Conservation (phyloP, 805 yeast genomes). For the Saccharomycopsis synnaedendra region DNA sequence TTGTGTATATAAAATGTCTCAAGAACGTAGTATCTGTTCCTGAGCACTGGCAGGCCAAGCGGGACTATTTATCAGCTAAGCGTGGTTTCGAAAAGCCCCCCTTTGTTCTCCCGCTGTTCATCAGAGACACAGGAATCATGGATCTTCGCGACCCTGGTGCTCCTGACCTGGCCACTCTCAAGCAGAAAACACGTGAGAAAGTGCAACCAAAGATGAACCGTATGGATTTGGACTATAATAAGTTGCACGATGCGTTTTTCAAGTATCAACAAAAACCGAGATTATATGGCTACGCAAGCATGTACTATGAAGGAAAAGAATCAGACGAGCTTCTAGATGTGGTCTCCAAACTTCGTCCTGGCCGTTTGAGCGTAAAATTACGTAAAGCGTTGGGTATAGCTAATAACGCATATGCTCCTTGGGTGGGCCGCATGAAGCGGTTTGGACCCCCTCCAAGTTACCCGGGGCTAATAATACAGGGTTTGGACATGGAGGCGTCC, state of each 20-base stretch:
- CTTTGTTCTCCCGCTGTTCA: slow-evolving; percentile 68
- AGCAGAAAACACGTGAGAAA: slow-evolving; percentile 67
- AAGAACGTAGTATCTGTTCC: slow-evolving; percentile 73
- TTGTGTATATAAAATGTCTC: slow-evolving; percentile 50
- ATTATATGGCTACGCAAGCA: slow-evolving; percentile 59
- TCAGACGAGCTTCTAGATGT: slow-evolving; percentile 28
- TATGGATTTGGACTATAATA: slow-evolving; percentile 76
- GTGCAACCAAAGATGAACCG: slow-evolving; percentile 86
- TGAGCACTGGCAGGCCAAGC: slow-evolving; percentile 68
- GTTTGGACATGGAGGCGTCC: slow-evolving; percentile 18
- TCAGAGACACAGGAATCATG: slow-evolving; percentile 72
- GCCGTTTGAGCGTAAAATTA: slow-evolving; percentile 50
- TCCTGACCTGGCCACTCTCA: slow-evolving; percentile 40
- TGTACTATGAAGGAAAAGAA: slow-evolving; percentile 71
- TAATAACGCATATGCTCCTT: slow-evolving; percentile 45
- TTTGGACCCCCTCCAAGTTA: slow-evolving; percentile 82
- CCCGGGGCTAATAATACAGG: slow-evolving; percentile 50
- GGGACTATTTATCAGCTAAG: slow-evolving; percentile 59
- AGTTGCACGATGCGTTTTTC: slow-evolving; percentile 78
- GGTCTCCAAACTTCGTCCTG: slow-evolving; percentile 39
- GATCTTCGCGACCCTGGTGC: slow-evolving; percentile 64
- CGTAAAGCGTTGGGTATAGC: slow-evolving; percentile 59
- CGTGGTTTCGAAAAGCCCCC: slow-evolving; percentile 59
- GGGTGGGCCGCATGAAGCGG: slow-evolving; percentile 60
- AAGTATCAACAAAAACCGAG: slow-evolving; percentile 67